Conservation (phyloP, 768 basidiomycete genomes). For the Hydnum rufescens region DNA sequence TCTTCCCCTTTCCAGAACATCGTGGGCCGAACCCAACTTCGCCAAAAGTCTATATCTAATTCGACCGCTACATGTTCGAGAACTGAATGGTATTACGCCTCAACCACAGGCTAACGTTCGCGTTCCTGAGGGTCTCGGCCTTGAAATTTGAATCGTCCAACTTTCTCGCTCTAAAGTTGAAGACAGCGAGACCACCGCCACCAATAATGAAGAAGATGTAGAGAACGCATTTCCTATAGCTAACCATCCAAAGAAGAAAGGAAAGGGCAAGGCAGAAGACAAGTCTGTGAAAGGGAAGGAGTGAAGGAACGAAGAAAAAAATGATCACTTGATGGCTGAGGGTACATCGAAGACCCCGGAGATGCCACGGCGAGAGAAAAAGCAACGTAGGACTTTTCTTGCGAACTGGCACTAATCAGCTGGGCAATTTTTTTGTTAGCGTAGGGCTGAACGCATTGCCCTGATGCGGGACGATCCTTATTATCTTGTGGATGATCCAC, state of each 20-base stretch:
- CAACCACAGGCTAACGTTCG: constrained; percentile 66
- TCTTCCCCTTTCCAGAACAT: constrained; percentile 17
- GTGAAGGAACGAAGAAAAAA: constrained; percentile 26
- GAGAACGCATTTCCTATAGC: constrained; percentile 21
- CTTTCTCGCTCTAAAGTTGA: background rate
- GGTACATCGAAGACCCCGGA: constrained; percentile 14
- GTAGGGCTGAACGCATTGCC: constrained; percentile 54
- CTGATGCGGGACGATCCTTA: constrained; percentile 76
- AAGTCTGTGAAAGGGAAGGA: constrained; percentile 14
- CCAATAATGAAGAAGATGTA: constrained; percentile 16
- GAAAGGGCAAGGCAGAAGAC: constrained; percentile 25
- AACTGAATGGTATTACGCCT: constrained; percentile 67
- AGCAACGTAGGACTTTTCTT: constrained; percentile 29
- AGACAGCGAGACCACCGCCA: background rate
- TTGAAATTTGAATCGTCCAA: constrained; percentile 71
- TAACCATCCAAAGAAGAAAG: constrained; percentile 17
- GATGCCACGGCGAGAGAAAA: constrained; percentile 23
- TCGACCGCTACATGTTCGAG: constrained; percentile 58
- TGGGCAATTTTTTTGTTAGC: constrained; percentile 26
- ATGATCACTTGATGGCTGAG: constrained; percentile 29
- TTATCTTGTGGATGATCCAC: constrained; percentile 44
- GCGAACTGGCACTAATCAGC: constrained; percentile 1
- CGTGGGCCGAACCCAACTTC: constrained; percentile 31
- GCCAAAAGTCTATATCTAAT: constrained; percentile 85
- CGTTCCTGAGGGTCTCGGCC: constrained; percentile 66